These are phyloP conservation scores for Umbelopsis vinacea DNA, from an alignment of 192 early-diverging fungal species.

Conservation along the genomic window DNA sequence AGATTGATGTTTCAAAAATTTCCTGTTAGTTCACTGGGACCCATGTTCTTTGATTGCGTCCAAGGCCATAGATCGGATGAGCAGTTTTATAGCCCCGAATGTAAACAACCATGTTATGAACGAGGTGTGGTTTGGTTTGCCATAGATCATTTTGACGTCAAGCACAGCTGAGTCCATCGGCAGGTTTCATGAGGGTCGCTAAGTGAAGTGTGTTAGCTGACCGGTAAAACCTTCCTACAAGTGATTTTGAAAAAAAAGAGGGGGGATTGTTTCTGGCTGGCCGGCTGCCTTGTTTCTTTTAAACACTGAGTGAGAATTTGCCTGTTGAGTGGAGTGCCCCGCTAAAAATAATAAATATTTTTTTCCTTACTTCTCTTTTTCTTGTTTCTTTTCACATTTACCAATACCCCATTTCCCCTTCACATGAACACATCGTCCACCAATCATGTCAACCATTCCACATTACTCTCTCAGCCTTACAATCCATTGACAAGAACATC, in stretches of 20 bases:
- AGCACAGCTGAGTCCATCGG: too few relatives aligned
- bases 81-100: too few relatives aligned
- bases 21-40: background rate
- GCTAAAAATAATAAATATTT: background rate
- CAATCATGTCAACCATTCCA: slow-evolving; percentile 18
- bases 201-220: too few relatives aligned
- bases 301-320: background rate
- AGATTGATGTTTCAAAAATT: slow-evolving; percentile 5
- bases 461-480: slow-evolving; percentile 9
- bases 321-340: background rate
- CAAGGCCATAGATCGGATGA: too few relatives aligned
- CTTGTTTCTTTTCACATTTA: background rate
- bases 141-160: too few relatives aligned
- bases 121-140: too few relatives aligned
- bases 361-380: background rate
- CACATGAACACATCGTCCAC: slow-evolving; percentile 22
- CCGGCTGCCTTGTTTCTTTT: too few relatives aligned
- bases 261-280: background rate
- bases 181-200: too few relatives aligned
- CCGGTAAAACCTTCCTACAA: too few relatives aligned
- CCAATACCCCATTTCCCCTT: slow-evolving; percentile 13
- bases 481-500: slow-evolving; percentile 17
- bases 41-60: background rate
- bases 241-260: too few relatives aligned
- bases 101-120: too few relatives aligned